Evolutionary conservation across 1,139 yeast genomes (phyloP).

Genomic region (Tardiomyces blankii): DNA sequence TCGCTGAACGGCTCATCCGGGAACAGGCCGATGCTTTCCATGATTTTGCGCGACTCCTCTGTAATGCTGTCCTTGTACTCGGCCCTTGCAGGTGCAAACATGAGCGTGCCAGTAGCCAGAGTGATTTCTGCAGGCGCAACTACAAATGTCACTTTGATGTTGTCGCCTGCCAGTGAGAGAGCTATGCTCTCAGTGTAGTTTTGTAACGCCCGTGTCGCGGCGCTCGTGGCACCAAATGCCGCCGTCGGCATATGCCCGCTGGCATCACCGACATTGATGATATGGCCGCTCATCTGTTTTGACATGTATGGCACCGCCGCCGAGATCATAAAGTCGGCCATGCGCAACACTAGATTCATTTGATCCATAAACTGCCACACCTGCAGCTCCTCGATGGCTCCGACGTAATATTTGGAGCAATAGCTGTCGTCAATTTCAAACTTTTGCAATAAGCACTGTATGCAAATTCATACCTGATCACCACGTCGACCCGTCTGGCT

Average conservation of each 20-base stretch:
- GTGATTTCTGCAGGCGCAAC: slow-evolving; percentile 8
- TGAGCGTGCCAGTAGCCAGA: too few species aligned
- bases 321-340: slow-evolving; percentile 21
- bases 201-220: slow-evolving; percentile 25
- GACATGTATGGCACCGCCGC: slow-evolving; percentile 20
- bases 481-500: too few species aligned
- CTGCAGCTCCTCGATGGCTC: too few species aligned
- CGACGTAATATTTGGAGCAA: too few species aligned
- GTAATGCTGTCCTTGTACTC: too few species aligned
- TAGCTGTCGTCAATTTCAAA: too few species aligned
- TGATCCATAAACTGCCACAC: too few species aligned
- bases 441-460: too few species aligned
- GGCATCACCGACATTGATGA: slow-evolving; percentile 22
- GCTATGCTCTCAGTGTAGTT: slow-evolving; percentile 26
- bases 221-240: slow-evolving; percentile 16
- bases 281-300: slow-evolving; percentile 19
- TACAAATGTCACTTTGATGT: slow-evolving; percentile 23
- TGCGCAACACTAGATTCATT: slow-evolving; percentile 11
- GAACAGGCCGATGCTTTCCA: slow-evolving; percentile 13
- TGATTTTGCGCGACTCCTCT: slow-evolving; percentile 9
- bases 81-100: too few species aligned
- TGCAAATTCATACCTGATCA: too few species aligned
- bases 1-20: slow-evolving; percentile 17
- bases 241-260: slow-evolving; percentile 25
- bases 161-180: slow-evolving; percentile 18